Conservation (phyloP, 2,329 filamentous ascomycete genomes). For the Penicillium concentricum region DNA sequence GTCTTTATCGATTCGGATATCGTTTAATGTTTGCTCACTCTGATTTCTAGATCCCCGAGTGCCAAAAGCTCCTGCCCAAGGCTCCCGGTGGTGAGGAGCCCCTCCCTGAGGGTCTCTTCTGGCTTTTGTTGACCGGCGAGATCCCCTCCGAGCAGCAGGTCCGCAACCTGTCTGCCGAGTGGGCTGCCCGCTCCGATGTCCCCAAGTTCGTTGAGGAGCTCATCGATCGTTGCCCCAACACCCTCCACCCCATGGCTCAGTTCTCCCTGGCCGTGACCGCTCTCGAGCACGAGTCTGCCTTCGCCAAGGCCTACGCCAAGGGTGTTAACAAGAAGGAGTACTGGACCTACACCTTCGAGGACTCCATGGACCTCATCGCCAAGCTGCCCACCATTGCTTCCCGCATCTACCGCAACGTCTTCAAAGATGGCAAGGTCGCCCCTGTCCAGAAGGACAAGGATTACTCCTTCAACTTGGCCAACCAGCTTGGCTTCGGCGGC, state of each 20-base stretch:
- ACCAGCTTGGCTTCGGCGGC: conserved; percentile 94
- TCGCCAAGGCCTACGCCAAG: conserved; percentile 98
- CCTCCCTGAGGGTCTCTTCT: conserved; percentile 98
- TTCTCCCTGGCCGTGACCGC: conserved; percentile 97
- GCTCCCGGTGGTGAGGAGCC: conserved; percentile 95
- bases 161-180: conserved; percentile 95
- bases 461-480: conserved; percentile 98
- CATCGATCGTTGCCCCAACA: conserved; percentile 98
- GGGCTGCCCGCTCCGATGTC: conserved; percentile 94
- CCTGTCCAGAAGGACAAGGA: conserved; percentile 98
- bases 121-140: conserved; percentile 97
- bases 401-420: conserved; percentile 99
- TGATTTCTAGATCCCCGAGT: conserved; percentile 75
- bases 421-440: conserved; percentile 99
- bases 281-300: conserved; percentile 96
- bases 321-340: conserved; percentile 99
- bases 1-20: conserved; percentile 19
- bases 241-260: conserved; percentile 99
- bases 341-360: conserved; percentile 99
- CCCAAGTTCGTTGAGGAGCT: conserved; percentile 99
- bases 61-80: conserved; percentile 95
- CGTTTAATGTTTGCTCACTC: conserved; percentile 19
- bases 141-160: conserved; percentile 98
- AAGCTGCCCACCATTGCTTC: conserved; percentile 98
- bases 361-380: conserved; percentile 99